Evolutionary conservation across 2,329 filamentous ascomycete genomes (phyloP), one percentile per base, ranked within the genome.

Genomic region (Chrysoporthe austroafricana): DNA sequence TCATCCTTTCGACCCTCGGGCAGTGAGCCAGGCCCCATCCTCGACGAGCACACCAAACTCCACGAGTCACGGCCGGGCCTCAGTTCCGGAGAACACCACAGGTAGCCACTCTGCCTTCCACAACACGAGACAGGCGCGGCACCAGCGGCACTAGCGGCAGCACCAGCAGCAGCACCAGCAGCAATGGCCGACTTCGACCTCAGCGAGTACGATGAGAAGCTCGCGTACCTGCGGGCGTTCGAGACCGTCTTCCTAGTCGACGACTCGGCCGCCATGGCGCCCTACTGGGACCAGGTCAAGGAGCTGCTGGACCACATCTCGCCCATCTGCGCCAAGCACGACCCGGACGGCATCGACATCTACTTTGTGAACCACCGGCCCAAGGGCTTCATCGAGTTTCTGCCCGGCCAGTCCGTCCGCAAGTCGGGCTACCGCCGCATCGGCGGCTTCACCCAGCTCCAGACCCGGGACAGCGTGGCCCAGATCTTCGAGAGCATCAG

Each of bases 181-280:
- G 64, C n/a, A 9, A 68, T 67, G 65, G 52, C 60, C 9, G 54
- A 60, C 36, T 63, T 63, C n/a, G 65, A 67, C 32, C 34, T 48
- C 52, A 67, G 65, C 65, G 60, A 67, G 65, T 67, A 67, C 26
- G 65, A 67, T 42, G 65, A 67, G 34, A 67, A 67, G 44, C 65
- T 67, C 76, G 85, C 88, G 1, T 97, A 96, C 76, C 87, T 98
- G 7, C 77, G 80, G 52, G 84, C 84, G 21, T 97, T 97, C 76
- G 93, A 98, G 79, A 97, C 94, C 42, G 80, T 95, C 66, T 94
- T 98, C 77, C 80, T 98, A 1, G 93, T 98, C 75, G 95, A 98
- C 76, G 95, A 98, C 81, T 94, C 90, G 18, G 87, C 88, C 5
- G 59, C 57, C 42, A 69, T 69, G 67, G 92, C 91, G n/a, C 76